Conservation (phyloP, 148 eudicot genomes). For the Persicaria tinctoria region DNA sequence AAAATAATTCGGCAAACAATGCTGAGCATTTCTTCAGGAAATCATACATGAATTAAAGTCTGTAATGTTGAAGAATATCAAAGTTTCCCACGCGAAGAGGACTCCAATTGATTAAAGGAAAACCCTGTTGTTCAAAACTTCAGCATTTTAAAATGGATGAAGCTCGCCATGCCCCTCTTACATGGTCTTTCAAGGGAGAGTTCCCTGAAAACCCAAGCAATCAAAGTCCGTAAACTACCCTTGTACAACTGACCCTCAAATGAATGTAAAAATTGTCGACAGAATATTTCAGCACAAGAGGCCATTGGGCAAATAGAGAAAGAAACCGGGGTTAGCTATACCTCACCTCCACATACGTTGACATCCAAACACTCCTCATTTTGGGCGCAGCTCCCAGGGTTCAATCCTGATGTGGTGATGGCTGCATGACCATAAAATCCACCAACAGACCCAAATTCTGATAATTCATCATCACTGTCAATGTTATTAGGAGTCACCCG, state of each 20-base stretch:
- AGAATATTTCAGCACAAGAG: background rate
- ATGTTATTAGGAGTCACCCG: constrained; percentile 60
- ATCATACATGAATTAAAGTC: no score
- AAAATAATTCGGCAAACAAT: no score
- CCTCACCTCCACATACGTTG: background rate
- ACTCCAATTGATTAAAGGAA: background rate
- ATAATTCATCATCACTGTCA: constrained; percentile 82
- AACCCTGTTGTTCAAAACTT: background rate
- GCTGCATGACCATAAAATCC: constrained; percentile 47
- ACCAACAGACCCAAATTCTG: constrained; percentile 51
- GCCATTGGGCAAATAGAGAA: background rate
- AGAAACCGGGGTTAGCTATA: background rate
- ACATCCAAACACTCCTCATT: constrained; percentile 35
- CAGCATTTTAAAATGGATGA: background rate
- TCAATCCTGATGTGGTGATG: constrained; percentile 23
- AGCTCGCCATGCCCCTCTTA: no score
- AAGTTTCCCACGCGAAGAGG: background rate
- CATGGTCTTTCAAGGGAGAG: background rate
- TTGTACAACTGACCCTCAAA: background rate
- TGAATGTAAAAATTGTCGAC: background rate
- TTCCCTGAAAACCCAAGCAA: background rate
- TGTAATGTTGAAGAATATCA: background rate
- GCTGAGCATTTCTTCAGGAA: no score
- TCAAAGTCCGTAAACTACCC: background rate
- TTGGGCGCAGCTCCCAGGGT: constrained; percentile 27